Evolutionary conservation across 169 alveolate genomes (phyloP), one percentile per base, ranked within the genome.

Genomic region (Perkinsus marinus): DNA sequence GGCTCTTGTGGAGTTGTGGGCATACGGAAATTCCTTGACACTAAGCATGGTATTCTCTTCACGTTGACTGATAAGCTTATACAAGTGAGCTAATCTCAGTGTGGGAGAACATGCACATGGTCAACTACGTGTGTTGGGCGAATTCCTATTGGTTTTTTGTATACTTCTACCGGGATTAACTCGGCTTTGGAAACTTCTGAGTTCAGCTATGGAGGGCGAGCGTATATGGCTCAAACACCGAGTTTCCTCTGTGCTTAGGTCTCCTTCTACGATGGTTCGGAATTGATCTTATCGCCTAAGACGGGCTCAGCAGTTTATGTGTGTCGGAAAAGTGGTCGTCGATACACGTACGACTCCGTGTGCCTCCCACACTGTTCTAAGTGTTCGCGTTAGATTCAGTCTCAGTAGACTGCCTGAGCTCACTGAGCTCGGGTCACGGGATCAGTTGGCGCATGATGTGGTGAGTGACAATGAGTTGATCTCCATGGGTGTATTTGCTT

Each of bases 1-100:
- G 79, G 9, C 34, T 57, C 37, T 30, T 30, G 22, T 57, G 79
- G 22, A 57, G 79, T 57, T 57, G 79, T 57, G 26, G 79, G 79
- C 37, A 57, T 57, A 2, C 79, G 79, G 9, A 57, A 57, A 16
- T 57, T 57, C 79, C 79, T 57, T 16, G 79, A 57, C 92, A 96
- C 98, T 10, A 95, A 95, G 46, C 97, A 96, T 91, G 97, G 98
- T 43, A 96, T 96, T n/a, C 93, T 96, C 95, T 97, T 97, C 93
- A 94, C 98, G 90, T 94, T 97, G 38, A 93, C 97, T 3, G 96
- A 97, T 90, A 96, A 96, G 92, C 95, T 96, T 26, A 97, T 97
- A 9, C 95, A 97, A 93, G 79, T 57, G 3, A 57, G 30, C n/a
- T n/a, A n/a, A n/a, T n/a, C n/a, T n/a, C n/a, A n/a, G n/a, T n/a